Evolutionary conservation across 257 asterid species (phyloP), one percentile per base, ranked within the genome.

Genomic region (Prunella vulgaris): DNA sequence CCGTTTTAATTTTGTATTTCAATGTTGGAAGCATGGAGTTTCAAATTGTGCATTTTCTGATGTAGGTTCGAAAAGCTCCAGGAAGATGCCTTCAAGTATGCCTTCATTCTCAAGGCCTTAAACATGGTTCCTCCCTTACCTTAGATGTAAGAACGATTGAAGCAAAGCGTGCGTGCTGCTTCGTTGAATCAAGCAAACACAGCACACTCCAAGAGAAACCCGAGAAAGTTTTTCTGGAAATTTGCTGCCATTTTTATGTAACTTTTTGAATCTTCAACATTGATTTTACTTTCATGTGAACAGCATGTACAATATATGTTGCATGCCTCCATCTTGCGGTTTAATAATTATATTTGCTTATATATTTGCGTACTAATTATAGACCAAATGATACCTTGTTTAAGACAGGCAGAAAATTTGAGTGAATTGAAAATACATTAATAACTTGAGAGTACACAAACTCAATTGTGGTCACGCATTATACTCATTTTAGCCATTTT

Each of bases 1-100:
- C 17, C 5, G 49, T n/a, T 60, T 20, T 10, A 40, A n/a, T 42
- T 25, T 13, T 17, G 12, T 8, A 22, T 35, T 44, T 1, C 32
- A 2, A 3, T 57, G 15, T 64, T 64, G 30, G 54, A 33, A 3
- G 37, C 14, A 27, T 27, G 5, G 15, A 32, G 58, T 59, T 59
- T 54, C 48, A 59, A 42, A 6, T 62, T 72, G n/a, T n/a, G 68
- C 14, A n/a, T 35, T 65, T 56, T 30, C 20, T 38, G 25, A 49
- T 74, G 82, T 86, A 93, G 98, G 84, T 93, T 90, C 14, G 97
- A 93, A 48, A 90, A 82, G 84, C 96, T 93, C 72, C 87, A 78
- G 82, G 96, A 90, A 81, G 97, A 88, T 68, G 97, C 99, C 66
- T 88, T 93, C 77, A 86, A 81, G 13, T 84, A 68, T 74, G 75